Evolutionary conservation across 768 basidiomycete species (phyloP).

Genomic region (Naganishia randhawae): DNA sequence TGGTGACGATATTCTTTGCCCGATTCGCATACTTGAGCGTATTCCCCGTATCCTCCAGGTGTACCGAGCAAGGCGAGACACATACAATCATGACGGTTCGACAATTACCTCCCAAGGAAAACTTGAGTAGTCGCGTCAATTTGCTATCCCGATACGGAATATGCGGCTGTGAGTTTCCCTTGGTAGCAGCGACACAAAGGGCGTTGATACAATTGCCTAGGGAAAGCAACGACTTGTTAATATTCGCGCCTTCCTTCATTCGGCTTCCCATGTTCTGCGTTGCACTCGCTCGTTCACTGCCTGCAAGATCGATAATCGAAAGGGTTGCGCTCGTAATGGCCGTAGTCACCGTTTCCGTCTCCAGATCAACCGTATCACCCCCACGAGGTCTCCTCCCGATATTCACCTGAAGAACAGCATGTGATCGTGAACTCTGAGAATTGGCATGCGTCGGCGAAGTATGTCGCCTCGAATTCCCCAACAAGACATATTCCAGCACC

Average conservation of each 20-base stretch:
- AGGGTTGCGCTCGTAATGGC: conserved; percentile 63
- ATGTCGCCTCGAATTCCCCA: conserved; percentile 80
- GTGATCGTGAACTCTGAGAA: conserved; percentile 91
- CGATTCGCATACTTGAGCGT: conserved; percentile 96
- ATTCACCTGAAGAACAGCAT: conserved; percentile 94
- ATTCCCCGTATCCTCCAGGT: conserved; percentile 98
- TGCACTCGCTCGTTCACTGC: conserved; percentile 92
- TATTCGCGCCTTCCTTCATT: conserved; percentile 98
- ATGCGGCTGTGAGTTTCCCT: conserved; percentile 69
- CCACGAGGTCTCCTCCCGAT: conserved; percentile 74
- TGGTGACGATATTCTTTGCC: conserved; percentile 97
- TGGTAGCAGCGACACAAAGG: conserved; percentile 71
- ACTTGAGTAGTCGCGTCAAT: conserved; percentile 92
- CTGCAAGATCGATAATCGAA: conserved; percentile 96
- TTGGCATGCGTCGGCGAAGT: conserved; percentile 95
- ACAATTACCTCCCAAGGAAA: conserved; percentile 97
- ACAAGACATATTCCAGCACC: conserved; percentile 86
- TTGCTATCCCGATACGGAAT: conserved; percentile 98
- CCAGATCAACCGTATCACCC: conserved; percentile 71
- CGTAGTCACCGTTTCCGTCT: conserved; percentile 64
- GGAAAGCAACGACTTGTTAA: conserved; percentile 96
- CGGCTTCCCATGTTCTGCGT: conserved; percentile 96
- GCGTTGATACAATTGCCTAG: conserved; percentile 98
- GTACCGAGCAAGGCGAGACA: conserved; percentile 85
- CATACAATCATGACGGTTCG: conserved; percentile 99